Conservation (phyloP, 2,329 filamentous ascomycete genomes). For the Nemania sp. region DNA sequence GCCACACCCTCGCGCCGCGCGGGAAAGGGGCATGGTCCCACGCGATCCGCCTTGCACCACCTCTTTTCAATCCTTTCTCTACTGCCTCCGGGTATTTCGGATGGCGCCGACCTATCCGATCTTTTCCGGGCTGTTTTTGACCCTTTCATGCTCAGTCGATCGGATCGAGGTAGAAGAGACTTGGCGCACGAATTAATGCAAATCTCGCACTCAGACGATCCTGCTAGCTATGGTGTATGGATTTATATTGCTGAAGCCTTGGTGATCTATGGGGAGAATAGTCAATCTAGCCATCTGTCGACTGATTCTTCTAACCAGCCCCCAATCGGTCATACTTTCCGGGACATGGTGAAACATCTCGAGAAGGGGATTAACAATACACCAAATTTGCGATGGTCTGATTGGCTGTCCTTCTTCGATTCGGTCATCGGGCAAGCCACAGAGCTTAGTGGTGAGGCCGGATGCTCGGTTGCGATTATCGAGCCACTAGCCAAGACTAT, state of each 20-base stretch:
- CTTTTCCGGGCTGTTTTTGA: conserved; percentile 57
- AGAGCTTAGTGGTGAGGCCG: conserved; percentile 68
- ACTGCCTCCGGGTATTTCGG: conserved; percentile 52
- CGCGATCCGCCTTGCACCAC: conserved; percentile 66
- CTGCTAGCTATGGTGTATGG: conserved; percentile 56
- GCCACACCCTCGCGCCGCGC: conserved; percentile 67
- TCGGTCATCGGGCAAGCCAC: conserved; percentile 59
- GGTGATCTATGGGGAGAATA: conserved; percentile 46
- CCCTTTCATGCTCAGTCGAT: conserved; percentile 61
- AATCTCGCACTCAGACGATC: conserved; percentile 48
- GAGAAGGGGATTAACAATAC: conserved; percentile 59
- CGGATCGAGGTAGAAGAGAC: conserved; percentile 47
- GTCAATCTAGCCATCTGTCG: conserved; percentile 43
- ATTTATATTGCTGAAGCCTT: conserved; percentile 53
- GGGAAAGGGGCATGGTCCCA: conserved; percentile 53
- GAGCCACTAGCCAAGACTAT: conserved; percentile 69
- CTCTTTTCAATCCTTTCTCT: conserved; percentile 63
- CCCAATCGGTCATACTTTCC: conserved; percentile 68
- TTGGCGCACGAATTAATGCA: conserved; percentile 57
- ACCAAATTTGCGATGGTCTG: conserved; percentile 49
- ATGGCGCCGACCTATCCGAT: conserved; percentile 50
- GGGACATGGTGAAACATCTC: conserved; percentile 69
- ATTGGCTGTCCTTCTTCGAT: conserved; percentile 61
- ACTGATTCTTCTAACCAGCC: conserved; percentile 47
- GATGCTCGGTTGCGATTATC: conserved; percentile 66